Base-by-base conservation (phyloP, 495 filamentous ascomycete species). In the Glonium stellatum region DNA sequence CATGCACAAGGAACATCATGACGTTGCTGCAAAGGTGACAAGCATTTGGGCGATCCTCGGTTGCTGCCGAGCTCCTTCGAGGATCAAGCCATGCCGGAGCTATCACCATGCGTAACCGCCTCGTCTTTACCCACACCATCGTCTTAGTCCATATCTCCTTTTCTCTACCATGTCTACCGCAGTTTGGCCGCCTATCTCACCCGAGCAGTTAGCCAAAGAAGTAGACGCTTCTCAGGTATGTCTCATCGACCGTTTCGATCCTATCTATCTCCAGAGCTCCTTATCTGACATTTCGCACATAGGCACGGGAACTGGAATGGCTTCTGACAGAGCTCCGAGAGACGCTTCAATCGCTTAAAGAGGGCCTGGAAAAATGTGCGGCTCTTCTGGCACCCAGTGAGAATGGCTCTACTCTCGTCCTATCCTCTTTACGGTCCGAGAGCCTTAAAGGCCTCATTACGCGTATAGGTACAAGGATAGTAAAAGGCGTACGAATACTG, bases 371-470 rank as follows among this genome's bases (percentile, higher is more conserved):
- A 72, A 91, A 96, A 76, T 97, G 93, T 72, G 83, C 86, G 50
- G 81, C 83, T 23, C 81, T 97, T 9, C 82, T 98, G 36, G 83
- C 89, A 10, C 90, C 92, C 1, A 77, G 84, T 59, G 89, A 95
- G 64, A 85, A 86, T 1, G 88, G 88, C 12, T 88, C 84, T 55
- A 98, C 92, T 4, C 82, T 98, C 50, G 92, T 88, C 6, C 77
- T 97, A 27, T 91, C 88, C 55, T 93, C 90, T n/a, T 76, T 86
- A 37, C 82, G 95, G 18, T 89, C 87, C 49, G 93, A 98, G 76
- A 83, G 80, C 61, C 84, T 97, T 36, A 98, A 98, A 70, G 93
- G 93, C 4, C 86, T 88, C 71, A 81, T 97, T 53, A 97, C 92
- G 0, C 82, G 81, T 49, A 71, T 80, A 10, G 74, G 74, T n/a